Percentiles rank a stretch among this genome's conserved stretches.
These are phyloP conservation scores for Mycosarcoma maydis DNA, from an alignment of 1,284 basidiomycete genomes.

Conservation along the genomic window DNA sequence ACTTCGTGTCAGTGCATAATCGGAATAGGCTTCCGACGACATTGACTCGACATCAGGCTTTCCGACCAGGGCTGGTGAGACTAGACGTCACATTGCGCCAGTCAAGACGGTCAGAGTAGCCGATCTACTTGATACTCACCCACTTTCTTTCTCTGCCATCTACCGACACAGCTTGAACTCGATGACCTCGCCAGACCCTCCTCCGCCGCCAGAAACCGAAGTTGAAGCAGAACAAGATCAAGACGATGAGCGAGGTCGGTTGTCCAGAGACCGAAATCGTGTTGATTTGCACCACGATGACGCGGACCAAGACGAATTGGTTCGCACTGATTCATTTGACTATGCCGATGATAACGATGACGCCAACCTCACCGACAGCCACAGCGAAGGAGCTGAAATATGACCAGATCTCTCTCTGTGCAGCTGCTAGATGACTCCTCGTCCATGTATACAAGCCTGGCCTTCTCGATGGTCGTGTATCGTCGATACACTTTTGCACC, in stretches of 20 bases:
- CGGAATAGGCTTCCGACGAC: too few relatives aligned
- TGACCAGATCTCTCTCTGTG: too few relatives aligned
- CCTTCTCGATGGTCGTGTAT: conserved; percentile 2
- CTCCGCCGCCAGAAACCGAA: conserved; percentile 28
- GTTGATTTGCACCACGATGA: neutral
- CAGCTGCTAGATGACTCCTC: too few relatives aligned
- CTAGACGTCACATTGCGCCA: too few relatives aligned
- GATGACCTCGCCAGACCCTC: conserved; percentile 42
- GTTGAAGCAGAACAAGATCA: conserved; percentile 2
- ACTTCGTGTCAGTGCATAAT: too few relatives aligned
- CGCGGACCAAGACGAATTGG: conserved; percentile 7
- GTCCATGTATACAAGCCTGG: too few relatives aligned
- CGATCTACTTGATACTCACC: too few relatives aligned
- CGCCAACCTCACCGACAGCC: conserved; percentile 4
- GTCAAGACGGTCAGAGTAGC: too few relatives aligned
- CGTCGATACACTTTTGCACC: conserved; percentile 14
- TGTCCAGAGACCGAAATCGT: neutral
- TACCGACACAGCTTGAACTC: conserved; percentile 23
- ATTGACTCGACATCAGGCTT: too few relatives aligned
- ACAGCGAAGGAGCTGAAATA: conserved; percentile 1
- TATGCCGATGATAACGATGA: conserved; percentile 10
- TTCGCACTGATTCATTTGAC: conserved; percentile 5
- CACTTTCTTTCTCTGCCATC: neutral
- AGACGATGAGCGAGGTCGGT: neutral
- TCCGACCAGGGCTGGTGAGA: too few relatives aligned